phyloP scores from a whole-genome alignment of 805 yeast species.

The Kluyveromyces nonfermentans region DNA sequence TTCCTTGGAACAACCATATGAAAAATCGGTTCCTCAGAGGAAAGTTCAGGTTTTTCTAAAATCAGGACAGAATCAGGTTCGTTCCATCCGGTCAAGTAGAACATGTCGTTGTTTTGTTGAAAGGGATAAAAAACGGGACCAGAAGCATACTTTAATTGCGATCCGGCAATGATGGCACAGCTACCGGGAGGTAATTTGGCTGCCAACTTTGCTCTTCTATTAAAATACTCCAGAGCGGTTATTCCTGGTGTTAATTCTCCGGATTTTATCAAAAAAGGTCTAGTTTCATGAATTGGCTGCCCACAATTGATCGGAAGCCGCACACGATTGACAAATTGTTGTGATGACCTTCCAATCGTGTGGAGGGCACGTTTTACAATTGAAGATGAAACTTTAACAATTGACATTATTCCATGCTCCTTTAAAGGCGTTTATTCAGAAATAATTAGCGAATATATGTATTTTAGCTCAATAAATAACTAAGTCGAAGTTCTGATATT shows the following conservation, averaged over 20 bases:
- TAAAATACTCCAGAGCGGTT: slow-evolving; percentile 69
- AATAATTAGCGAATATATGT: background rate
- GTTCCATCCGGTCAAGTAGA: slow-evolving; percentile 83
- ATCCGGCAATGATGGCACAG: slow-evolving; percentile 67
- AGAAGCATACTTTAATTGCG: slow-evolving; percentile 65
- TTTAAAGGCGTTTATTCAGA: background rate
- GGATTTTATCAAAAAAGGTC: slow-evolving; percentile 61
- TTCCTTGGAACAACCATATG: slow-evolving; percentile 84
- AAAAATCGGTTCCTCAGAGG: slow-evolving; percentile 45
- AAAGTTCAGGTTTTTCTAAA: slow-evolving; percentile 49
- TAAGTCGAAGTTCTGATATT: too few relatives aligned
- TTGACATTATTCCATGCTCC: background rate
- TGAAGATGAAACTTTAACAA: background rate
- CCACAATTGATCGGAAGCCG: slow-evolving; percentile 44
- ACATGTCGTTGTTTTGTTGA: slow-evolving; percentile 85
- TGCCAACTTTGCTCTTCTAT: slow-evolving; percentile 56
- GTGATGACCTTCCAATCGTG: background rate
- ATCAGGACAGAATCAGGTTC: slow-evolving; percentile 75
- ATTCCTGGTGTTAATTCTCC: slow-evolving; percentile 90
- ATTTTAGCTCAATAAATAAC: background rate
- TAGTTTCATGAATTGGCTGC: slow-evolving; percentile 79
- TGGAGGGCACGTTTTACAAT: background rate
- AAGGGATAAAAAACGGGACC: slow-evolving; percentile 89
- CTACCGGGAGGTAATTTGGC: slow-evolving; percentile 50
- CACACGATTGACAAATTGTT: slow-evolving; percentile 8